Evolutionary conservation across 768 basidiomycete species (phyloP).

Genomic region (Collybia nuda): DNA sequence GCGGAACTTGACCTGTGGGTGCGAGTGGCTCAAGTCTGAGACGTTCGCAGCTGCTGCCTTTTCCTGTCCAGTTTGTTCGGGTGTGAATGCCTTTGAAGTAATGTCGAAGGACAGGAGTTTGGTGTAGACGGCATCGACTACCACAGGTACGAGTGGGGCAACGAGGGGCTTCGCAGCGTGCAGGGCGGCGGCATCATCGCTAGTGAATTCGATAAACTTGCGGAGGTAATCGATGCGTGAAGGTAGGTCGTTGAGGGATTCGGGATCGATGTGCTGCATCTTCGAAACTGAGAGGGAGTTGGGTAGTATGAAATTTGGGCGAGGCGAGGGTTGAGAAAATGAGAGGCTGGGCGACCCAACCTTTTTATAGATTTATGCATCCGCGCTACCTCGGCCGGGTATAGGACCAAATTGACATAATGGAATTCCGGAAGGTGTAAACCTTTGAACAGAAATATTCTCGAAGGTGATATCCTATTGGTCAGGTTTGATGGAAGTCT

Average conservation of each 20-base stretch:
- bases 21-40: slow-evolving; percentile 37
- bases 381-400: not conserved
- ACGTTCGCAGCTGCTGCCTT: slow-evolving; percentile 36
- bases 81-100: slow-evolving; percentile 36
- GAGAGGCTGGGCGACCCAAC: not conserved
- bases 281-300: not conserved
- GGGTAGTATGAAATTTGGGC: not conserved
- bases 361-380: not conserved
- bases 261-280: slow-evolving; percentile 28
- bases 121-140: slow-evolving; percentile 45
- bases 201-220: slow-evolving; percentile 43
- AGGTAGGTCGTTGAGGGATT: slow-evolving; percentile 28
- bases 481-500: no score
- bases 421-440: no score
- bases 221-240: slow-evolving; percentile 42
- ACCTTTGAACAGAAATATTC: no score
- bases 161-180: slow-evolving; percentile 40
- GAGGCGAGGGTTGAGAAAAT: not conserved
- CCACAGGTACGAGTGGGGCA: slow-evolving; percentile 38
- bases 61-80: slow-evolving; percentile 38
- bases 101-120: slow-evolving; percentile 46
- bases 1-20: slow-evolving; percentile 47
- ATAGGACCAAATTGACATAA: not conserved
- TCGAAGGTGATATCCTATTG: no score
- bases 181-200: slow-evolving; percentile 39